These are phyloP conservation scores for Suillus discolor DNA, from an alignment of 768 basidiomycete species.

Conservation along the genomic window DNA sequence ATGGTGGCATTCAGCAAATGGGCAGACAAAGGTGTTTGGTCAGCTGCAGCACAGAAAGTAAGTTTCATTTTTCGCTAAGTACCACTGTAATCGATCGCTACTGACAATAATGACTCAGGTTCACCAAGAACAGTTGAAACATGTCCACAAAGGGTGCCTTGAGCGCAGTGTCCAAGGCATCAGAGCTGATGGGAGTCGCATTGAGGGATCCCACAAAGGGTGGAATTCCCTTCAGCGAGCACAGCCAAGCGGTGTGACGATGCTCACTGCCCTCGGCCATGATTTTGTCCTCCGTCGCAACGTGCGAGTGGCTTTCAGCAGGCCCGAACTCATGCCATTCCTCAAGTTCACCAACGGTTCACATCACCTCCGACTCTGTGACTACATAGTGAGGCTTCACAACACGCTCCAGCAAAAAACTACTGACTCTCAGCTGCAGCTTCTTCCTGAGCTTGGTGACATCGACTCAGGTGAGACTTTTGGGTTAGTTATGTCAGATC, in stretches of 20 bases:
- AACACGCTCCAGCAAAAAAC: conserved; percentile 8
- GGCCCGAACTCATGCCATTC: neutral
- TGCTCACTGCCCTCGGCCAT: conserved; percentile 17
- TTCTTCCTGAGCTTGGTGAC: neutral
- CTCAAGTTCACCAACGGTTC: conserved; percentile 21
- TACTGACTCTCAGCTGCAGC: neutral
- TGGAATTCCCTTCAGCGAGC: conserved; percentile 28
- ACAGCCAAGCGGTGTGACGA: conserved; percentile 27
- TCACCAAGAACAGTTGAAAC: conserved; percentile 31
- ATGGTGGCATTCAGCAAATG: neutral
- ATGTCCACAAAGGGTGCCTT: conserved; percentile 32
- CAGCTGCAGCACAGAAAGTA: neutral
- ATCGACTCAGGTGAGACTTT: conserved; percentile 17
- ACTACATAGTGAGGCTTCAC: conserved; percentile 18
- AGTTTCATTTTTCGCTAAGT: neutral
- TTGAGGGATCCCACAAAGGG: conserved; percentile 31
- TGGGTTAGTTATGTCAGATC: conserved; percentile 7
- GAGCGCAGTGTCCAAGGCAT: conserved; percentile 21
- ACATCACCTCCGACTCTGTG: conserved; percentile 26
- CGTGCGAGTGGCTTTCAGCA: conserved; percentile 12
- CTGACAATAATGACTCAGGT: conserved; percentile 12
- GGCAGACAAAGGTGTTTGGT: neutral
- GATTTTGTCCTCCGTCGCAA: conserved; percentile 30
- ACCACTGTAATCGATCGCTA: neutral
- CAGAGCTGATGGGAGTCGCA: conserved; percentile 27